These are phyloP conservation scores for Sophora flavescens DNA, from an alignment of 306 rosid species.

Conservation along the genomic window DNA sequence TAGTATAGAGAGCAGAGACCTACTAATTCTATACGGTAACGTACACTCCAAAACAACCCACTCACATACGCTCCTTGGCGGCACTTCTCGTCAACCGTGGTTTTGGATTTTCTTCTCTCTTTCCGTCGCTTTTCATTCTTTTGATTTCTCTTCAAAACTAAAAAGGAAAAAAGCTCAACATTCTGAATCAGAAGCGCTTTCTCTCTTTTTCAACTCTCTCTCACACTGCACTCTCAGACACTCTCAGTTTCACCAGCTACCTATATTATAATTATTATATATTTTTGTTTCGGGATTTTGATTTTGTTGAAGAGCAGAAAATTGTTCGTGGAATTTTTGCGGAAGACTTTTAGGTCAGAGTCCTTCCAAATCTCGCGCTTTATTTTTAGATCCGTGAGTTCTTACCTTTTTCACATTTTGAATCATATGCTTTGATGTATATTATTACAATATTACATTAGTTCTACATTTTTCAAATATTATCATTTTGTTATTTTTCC, in stretches of 20 bases:
- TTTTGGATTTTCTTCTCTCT: constrained; percentile 48
- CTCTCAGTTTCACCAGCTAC: constrained; percentile 33
- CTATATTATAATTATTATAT: neutral
- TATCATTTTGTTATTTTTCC: neutral
- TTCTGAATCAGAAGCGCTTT: constrained; percentile 9
- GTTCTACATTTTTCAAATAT: neutral
- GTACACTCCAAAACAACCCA: neutral
- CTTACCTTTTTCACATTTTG: constrained; percentile 24
- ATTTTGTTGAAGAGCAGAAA: neutral
- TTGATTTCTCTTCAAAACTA: neutral
- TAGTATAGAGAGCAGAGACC: neutral
- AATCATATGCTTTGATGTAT: neutral
- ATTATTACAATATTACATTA: neutral
- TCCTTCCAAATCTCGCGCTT: constrained; percentile 46
- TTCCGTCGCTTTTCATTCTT: constrained; percentile 26
- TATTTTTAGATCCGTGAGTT: constrained; percentile 53
- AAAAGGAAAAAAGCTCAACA: constrained; percentile 3
- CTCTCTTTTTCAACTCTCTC: constrained; percentile 9
- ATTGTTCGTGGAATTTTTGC: neutral
- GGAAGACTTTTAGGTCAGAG: constrained; percentile 44
- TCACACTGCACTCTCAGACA: neutral
- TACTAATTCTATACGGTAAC: constrained; percentile 15
- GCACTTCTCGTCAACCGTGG: constrained; percentile 60
- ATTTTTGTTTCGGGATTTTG: constrained; percentile 13
- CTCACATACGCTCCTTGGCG: constrained; percentile 43